Evolutionary conservation across 2,329 filamentous ascomycete species (phyloP), one percentile per base, ranked within the genome.

Genomic region (Epicoccum sorghinum): DNA sequence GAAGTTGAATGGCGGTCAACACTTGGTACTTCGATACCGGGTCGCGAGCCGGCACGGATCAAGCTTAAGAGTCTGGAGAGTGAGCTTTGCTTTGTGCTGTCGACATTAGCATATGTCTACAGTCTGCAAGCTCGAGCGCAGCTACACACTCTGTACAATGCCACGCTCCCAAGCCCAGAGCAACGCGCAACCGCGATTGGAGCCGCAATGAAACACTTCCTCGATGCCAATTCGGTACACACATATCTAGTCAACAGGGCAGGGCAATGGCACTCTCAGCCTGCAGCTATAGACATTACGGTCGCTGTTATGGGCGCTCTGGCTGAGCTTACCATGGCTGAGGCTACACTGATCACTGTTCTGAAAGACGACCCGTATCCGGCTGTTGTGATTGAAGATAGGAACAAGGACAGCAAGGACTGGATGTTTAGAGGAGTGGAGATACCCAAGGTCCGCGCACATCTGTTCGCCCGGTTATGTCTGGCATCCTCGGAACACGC

Each of bases 361-460:
- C 75, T 96, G 44, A 98, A 98, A 66, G 93, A 98, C 70, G 95
- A 99, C 68, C 92, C 93, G 0, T 98, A 97, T 68, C 89, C 93
- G 1, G 87, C 89, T 1, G 84, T 88, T 6, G 88, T 96, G 2
- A 86, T 91, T 0, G 90, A 96, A 66, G 86, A 88, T 52, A 84
- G 93, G 42, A 96, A 96, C 69, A 85, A 88, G 47, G 86, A 88
- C 62, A 91, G 93, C 73, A 91, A 85, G 57, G 93, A 98, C 62
- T 99, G 93, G 93, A 98, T 98, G 92, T 96, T 95, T 74, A 91
- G 89, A 66, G 85, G 91, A 0, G 91, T 93, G 0, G 86, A 91
- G 45, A 90, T 97, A 43, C 89, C 92, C 27, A 93, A 93, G 70
- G 92, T 96, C 14, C 87, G 93, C 41, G 91, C 91, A 7, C 88